A percentile compares a stretch with the other conserved stretches of the same genome.
Conservation (phyloP, 305 asterid species). For the Fraxinus ornus region DNA sequence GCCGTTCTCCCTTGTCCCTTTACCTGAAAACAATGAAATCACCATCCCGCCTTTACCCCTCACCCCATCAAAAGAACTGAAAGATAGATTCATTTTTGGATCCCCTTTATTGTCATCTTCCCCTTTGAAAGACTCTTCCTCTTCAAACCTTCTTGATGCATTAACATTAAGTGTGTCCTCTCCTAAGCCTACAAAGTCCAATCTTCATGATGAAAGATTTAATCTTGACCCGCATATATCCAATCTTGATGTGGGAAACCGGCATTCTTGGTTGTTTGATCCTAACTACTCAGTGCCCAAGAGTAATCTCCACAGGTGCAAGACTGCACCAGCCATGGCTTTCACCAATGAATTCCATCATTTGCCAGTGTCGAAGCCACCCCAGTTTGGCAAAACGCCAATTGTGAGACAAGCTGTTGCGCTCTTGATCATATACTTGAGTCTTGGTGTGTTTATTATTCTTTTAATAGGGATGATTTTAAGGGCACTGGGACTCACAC, state of each 20-base stretch:
- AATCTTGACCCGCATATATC: slow-evolving; percentile 20
- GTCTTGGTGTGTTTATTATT: slow-evolving; percentile 77
- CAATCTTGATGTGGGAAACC: slow-evolving; percentile 35
- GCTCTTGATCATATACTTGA: slow-evolving; percentile 65
- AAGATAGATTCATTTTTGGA: slow-evolving; percentile 76
- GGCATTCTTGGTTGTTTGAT: slow-evolving; percentile 45
- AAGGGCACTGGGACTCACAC: slow-evolving; percentile 66
- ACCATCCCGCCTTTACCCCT: slow-evolving; percentile 50
- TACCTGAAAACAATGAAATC: slow-evolving; percentile 68
- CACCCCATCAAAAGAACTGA: slow-evolving; percentile 70
- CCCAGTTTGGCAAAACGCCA: slow-evolving; percentile 42
- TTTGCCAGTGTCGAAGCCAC: slow-evolving; percentile 40
- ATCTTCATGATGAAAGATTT: slow-evolving; percentile 34
- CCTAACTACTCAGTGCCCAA: slow-evolving; percentile 37
- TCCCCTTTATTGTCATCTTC: slow-evolving; percentile 48
- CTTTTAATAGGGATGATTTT: slow-evolving; percentile 52
- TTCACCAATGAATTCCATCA: slow-evolving; percentile 46
- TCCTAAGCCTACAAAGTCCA: slow-evolving; percentile 18
- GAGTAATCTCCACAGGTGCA: slow-evolving; percentile 57
- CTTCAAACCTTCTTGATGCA: slow-evolving; percentile 41
- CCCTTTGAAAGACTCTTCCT: slow-evolving; percentile 37
- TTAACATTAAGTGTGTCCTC: slow-evolving; percentile 31
- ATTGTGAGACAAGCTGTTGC: slow-evolving; percentile 64
- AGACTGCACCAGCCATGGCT: slow-evolving; percentile 68
- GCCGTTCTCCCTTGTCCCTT: slow-evolving; percentile 51